Conservation (phyloP, 108 stramenopile genomes). For the Pinguiococcus pyrenoidosus region DNA sequence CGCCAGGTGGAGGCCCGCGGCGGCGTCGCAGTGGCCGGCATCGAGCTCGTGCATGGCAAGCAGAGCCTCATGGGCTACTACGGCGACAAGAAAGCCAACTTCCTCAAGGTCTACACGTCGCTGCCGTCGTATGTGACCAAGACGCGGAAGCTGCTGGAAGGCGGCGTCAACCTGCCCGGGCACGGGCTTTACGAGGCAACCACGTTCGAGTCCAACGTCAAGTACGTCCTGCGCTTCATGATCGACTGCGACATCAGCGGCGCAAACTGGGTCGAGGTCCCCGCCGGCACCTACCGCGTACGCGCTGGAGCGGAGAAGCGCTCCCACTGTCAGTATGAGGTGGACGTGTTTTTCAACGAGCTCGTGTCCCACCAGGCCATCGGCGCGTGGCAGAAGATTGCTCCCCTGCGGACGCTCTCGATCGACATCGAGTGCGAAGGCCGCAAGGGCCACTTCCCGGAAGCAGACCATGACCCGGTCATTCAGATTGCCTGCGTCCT, state of each 20-base stretch:
- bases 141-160: conserved; percentile 73
- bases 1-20: conserved; percentile 29
- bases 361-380: conserved; percentile 68
- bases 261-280: conserved; percentile 84
- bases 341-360: conserved; percentile 78
- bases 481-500: conserved; percentile 97
- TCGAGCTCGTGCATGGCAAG: conserved; percentile 43
- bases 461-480: conserved; percentile 95
- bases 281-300: conserved; percentile 61
- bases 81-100: conserved; percentile 46
- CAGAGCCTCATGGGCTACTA: conserved; percentile 76
- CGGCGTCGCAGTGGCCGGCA: conserved; percentile 41
- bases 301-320: conserved; percentile 32
- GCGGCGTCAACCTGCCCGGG: conserved; percentile 70
- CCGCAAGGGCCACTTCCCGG: conserved; percentile 63
- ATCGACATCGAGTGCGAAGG: conserved; percentile 98
- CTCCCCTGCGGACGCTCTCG: conserved; percentile 84
- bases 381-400: conserved; percentile 89
- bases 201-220: conserved; percentile 94
- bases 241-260: conserved; percentile 85
- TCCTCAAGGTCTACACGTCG: conserved; percentile 69
- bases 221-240: conserved; percentile 95
- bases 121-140: conserved; percentile 82
- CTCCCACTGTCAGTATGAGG: conserved; percentile 64
- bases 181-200: conserved; percentile 26